phyloP scores from a whole-genome alignment of 768 basidiomycete species.

The Amanita fuliginea region DNA sequence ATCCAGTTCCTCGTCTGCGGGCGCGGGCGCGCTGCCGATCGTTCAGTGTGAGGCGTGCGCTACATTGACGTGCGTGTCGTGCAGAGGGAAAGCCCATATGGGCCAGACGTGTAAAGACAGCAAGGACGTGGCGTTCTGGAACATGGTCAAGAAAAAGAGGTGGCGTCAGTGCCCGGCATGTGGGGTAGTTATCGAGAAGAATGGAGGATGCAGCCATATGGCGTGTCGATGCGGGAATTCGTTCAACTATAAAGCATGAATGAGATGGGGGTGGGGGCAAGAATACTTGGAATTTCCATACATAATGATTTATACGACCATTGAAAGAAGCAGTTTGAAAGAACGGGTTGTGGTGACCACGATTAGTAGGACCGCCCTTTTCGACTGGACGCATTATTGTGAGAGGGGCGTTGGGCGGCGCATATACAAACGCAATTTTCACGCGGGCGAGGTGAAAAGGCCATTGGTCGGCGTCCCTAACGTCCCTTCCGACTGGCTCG shows the following conservation, averaged over 20 bases:
- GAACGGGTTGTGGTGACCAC: no score
- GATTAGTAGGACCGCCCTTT: no score
- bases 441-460: no score
- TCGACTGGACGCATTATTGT: no score
- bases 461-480: no score
- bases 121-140: neutral
- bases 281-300: no score
- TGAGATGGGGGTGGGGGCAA: no score
- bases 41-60: slow-evolving; percentile 20
- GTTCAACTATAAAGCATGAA: neutral
- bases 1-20: neutral
- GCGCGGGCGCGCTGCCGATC: neutral
- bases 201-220: slow-evolving; percentile 6
- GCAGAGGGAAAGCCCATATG: neutral
- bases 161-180: slow-evolving; percentile 4
- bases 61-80: neutral
- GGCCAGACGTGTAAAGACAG: slow-evolving; percentile 2
- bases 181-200: slow-evolving; percentile 5
- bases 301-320: neutral
- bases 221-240: neutral
- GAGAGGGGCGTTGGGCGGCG: no score
- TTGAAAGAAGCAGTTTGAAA: no score
- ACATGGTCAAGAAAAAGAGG: neutral
- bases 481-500: no score
- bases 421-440: no score